phyloP scores from a whole-genome alignment of 768 basidiomycete species.

The Solioccasus polychromus region DNA sequence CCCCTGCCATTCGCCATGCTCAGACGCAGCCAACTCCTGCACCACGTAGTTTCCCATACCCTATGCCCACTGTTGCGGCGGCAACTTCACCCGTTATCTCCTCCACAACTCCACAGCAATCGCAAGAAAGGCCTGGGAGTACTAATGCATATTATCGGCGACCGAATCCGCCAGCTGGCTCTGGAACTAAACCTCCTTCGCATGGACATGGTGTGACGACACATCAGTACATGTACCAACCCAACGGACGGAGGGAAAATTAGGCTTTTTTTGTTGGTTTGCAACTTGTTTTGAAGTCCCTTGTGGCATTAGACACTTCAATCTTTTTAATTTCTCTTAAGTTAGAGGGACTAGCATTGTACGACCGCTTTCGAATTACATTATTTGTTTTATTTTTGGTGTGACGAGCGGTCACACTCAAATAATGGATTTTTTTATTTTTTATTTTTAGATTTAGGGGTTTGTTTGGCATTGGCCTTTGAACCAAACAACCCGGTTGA shows the following conservation, averaged over 20 bases:
- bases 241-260: conserved; percentile 38
- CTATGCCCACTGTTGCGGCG: conserved; percentile 71
- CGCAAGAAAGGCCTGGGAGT: conserved; percentile 22
- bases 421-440: neutral
- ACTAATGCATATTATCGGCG: conserved; percentile 56
- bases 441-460: neutral
- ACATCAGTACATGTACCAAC: conserved; percentile 47
- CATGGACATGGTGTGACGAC: conserved; percentile 25
- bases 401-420: conserved; percentile 22
- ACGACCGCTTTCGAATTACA: conserved; percentile 11
- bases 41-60: conserved; percentile 50
- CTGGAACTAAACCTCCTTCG: conserved; percentile 24
- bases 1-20: conserved; percentile 33
- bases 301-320: conserved; percentile 3
- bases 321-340: conserved; percentile 3
- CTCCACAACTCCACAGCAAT: conserved; percentile 39
- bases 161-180: conserved; percentile 27
- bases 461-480: conserved; percentile 28
- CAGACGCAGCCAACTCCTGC: conserved; percentile 27
- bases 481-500: conserved; percentile 25
- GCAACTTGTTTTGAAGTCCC: conserved; percentile 5
- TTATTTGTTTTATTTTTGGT: conserved; percentile 9
- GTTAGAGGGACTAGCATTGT: conserved; percentile 4
- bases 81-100: conserved; percentile 57
- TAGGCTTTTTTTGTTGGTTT: conserved; percentile 8